A percentile compares a stretch with the other conserved stretches of the same genome.
phyloP scores from a whole-genome alignment of 768 basidiomycete genomes.

The Boletus rubroflammeus region DNA sequence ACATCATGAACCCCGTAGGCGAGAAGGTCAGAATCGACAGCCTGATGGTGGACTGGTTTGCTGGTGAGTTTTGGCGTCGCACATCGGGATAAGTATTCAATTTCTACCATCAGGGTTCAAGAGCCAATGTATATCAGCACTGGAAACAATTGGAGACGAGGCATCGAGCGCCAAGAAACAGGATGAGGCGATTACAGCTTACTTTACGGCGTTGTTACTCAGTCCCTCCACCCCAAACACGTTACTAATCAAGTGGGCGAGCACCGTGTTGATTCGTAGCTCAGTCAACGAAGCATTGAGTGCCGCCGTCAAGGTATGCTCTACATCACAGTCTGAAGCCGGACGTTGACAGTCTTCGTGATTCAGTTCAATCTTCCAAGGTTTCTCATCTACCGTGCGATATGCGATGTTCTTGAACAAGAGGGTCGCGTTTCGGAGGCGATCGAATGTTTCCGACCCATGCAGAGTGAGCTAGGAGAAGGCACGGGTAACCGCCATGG shows the following conservation, averaged over 20 bases:
- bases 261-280: not conserved
- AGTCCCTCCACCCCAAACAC: not conserved
- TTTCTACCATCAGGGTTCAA: too few species aligned
- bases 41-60: too few species aligned
- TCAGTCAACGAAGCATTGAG: not conserved
- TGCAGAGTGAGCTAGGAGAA: not conserved
- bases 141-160: not conserved
- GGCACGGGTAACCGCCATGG: not conserved
- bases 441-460: not conserved
- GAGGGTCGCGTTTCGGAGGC: not conserved
- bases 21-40: too few species aligned
- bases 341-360: not conserved
- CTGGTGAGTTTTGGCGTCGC: too few species aligned
- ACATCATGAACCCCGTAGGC: too few species aligned
- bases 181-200: not conserved
- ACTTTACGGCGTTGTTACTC: not conserved
- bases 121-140: too few species aligned
- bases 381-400: not conserved
- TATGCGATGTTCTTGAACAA: constrained; percentile 5
- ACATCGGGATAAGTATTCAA: too few species aligned
- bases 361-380: not conserved
- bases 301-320: not conserved
- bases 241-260: constrained; percentile 8
- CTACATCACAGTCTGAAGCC: not conserved
- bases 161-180: not conserved